Conservation (phyloP, 495 filamentous ascomycete genomes). For the Penicillium verhagenii region DNA sequence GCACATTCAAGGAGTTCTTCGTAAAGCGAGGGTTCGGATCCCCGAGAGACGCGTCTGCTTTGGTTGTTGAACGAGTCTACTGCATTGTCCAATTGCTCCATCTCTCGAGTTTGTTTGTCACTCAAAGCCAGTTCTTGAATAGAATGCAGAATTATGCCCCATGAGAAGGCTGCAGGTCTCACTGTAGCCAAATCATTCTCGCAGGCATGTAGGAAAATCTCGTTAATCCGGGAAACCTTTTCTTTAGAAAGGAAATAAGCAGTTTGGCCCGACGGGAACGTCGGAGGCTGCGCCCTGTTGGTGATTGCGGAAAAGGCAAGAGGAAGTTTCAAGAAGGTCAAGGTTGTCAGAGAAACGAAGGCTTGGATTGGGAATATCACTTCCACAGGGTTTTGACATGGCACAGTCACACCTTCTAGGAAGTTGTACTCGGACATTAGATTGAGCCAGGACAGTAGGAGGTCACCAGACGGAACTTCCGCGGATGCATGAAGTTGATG, state of each 20-base stretch:
- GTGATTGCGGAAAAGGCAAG: conserved; percentile 33
- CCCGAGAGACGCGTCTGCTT: conserved; percentile 22
- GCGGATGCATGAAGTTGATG: conserved; percentile 59
- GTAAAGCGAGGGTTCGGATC: conserved; percentile 44
- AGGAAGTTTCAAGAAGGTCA: conserved; percentile 71
- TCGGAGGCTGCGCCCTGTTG: conserved; percentile 13
- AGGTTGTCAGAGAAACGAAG: conserved; percentile 67
- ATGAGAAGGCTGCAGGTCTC: conserved; percentile 69
- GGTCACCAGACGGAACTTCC: conserved; percentile 53
- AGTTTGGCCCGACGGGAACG: conserved; percentile 30
- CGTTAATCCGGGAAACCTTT: conserved; percentile 63
- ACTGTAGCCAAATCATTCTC: conserved; percentile 48
- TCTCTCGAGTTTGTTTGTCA: conserved; percentile 57
- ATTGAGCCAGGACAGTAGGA: conserved; percentile 70
- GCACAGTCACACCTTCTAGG: conserved; percentile 55
- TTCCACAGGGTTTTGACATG: conserved; percentile 43
- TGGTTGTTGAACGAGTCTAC: conserved; percentile 51
- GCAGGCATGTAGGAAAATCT: conserved; percentile 54
- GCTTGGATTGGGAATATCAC: conserved; percentile 62
- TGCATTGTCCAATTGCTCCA: conserved; percentile 61
- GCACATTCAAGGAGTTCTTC: conserved; percentile 53
- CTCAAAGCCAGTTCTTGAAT: conserved; percentile 59
- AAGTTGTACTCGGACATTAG: conserved; percentile 65
- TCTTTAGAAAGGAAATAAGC: conserved; percentile 63
- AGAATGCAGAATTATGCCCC: conserved; percentile 70